Conservation (phyloP, 2,329 filamentous ascomycete species). For the Emmonsiellopsis sp. region DNA sequence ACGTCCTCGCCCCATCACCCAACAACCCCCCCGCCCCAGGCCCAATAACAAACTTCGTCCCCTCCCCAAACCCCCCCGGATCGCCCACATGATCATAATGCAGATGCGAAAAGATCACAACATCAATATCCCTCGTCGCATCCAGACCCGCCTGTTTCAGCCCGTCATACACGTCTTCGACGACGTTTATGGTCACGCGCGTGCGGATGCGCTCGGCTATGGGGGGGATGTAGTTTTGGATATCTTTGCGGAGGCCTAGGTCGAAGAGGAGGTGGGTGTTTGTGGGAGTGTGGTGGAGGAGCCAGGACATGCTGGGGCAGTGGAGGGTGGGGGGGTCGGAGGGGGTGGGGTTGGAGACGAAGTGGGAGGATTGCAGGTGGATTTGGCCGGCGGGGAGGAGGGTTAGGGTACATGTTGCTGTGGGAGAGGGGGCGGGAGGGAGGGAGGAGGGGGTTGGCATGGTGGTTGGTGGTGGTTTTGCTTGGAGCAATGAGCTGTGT, state of each 20-base stretch:
- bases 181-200: slow-evolving; percentile 11
- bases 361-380: slow-evolving; percentile 1
- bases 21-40: slow-evolving; percentile 15
- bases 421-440: too few species aligned
- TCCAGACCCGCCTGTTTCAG: slow-evolving; percentile 13
- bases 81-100: slow-evolving; percentile 24
- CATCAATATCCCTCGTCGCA: slow-evolving; percentile 15
- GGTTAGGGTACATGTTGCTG: neutral
- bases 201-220: slow-evolving; percentile 10
- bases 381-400: slow-evolving; percentile 5
- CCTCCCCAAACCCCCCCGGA: slow-evolving; percentile 16
- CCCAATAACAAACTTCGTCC: slow-evolving; percentile 17
- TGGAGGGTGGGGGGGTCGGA: neutral
- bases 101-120: slow-evolving; percentile 22
- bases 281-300: slow-evolving; percentile 4
- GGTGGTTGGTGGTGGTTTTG: too few species aligned
- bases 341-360: slow-evolving; percentile 3
- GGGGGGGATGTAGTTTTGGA: slow-evolving; percentile 18
- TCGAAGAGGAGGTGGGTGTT: slow-evolving; percentile 20
- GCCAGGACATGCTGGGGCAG: slow-evolving; percentile 7
- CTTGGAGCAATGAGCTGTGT: too few species aligned
- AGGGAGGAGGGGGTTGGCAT: too few species aligned
- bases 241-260: slow-evolving; percentile 24
- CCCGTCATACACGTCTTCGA: slow-evolving; percentile 19
- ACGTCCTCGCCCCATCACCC: slow-evolving; percentile 11